Conservation (phyloP, 225 moss, liverwort and hornwort species). For the Antitrichia curtipendula region DNA sequence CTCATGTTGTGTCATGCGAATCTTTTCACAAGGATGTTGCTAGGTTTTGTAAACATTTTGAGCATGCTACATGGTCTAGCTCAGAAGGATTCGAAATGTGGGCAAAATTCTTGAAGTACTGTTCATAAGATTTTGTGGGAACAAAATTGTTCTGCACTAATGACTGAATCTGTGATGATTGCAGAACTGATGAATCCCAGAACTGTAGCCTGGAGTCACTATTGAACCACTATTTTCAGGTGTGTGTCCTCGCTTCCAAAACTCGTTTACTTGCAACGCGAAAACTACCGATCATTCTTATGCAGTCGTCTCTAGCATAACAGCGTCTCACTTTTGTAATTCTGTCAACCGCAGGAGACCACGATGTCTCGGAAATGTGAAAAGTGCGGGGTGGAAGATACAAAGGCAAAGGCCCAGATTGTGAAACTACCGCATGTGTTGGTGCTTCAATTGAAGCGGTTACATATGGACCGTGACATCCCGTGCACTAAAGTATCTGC, state of each 20-base stretch:
- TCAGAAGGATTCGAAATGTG: too few relatives aligned
- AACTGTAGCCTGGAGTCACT: slow-evolving; percentile 28
- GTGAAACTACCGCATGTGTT: slow-evolving; percentile 23
- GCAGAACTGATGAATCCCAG: slow-evolving; percentile 21
- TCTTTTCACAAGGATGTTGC: not conserved
- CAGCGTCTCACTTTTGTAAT: not conserved
- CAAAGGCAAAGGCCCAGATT: slow-evolving; percentile 17
- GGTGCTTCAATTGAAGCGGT: slow-evolving; percentile 41
- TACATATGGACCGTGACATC: slow-evolving; percentile 42
- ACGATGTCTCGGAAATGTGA: slow-evolving; percentile 36
- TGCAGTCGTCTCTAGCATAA: not conserved
- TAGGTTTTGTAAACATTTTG: not conserved
- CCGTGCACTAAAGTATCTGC: slow-evolving; percentile 39
- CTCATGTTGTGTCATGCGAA: not conserved
- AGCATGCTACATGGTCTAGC: not conserved
- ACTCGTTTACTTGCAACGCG: not conserved
- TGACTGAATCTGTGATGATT: not conserved
- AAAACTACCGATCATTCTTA: too few relatives aligned
- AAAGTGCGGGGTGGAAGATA: slow-evolving; percentile 20
- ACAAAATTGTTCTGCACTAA: not conserved
- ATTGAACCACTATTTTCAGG: slow-evolving; percentile 36
- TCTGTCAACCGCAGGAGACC: slow-evolving; percentile 11
- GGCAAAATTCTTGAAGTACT: not conserved
- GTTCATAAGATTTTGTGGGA: not conserved
- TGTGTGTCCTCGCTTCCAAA: not conserved